These are phyloP conservation scores for Diphasiastrum complanatum DNA, from an alignment of 83 land plant species.

Conservation along the genomic window DNA sequence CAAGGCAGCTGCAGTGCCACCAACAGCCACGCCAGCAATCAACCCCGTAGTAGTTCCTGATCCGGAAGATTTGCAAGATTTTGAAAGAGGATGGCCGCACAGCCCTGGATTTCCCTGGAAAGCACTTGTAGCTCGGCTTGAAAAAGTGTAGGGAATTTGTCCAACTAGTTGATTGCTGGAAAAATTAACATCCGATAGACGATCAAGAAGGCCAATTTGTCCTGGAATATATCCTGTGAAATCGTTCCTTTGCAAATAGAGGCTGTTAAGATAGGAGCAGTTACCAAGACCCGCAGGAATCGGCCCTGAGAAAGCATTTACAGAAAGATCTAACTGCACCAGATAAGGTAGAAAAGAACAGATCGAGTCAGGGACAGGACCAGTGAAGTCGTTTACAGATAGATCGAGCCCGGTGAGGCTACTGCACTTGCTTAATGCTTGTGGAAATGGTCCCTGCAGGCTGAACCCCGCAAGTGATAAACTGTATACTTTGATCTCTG, in stretches of 20 bases:
- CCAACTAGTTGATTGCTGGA: slow-evolving; percentile 22
- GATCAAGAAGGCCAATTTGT: slow-evolving; percentile 8
- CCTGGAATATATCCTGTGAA: slow-evolving; percentile 19
- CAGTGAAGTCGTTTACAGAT: slow-evolving; percentile 24
- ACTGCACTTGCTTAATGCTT: slow-evolving; percentile 13
- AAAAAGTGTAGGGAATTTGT: slow-evolving; percentile 7
- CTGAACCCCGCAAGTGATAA: slow-evolving; percentile 14
- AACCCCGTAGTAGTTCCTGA: neutral
- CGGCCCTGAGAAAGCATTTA: slow-evolving; percentile 17
- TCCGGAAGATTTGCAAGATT: neutral
- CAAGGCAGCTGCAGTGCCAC: slow-evolving; percentile 5
- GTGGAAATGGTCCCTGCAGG: slow-evolving; percentile 24
- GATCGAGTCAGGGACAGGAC: slow-evolving; percentile 17
- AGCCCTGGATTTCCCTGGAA: slow-evolving; percentile 25
- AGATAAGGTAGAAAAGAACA: slow-evolving; percentile 18
- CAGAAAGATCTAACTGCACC: slow-evolving; percentile 20
- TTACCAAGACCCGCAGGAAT: slow-evolving; percentile 13
- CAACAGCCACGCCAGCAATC: slow-evolving; percentile 13
- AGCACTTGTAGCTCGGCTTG: slow-evolving; percentile 2
- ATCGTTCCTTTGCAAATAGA: slow-evolving; percentile 10
- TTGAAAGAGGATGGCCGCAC: slow-evolving; percentile 24
- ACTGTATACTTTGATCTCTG: slow-evolving; percentile 19
- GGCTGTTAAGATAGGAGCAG: slow-evolving; percentile 15
- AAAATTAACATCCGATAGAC: slow-evolving; percentile 16
- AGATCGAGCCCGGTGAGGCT: slow-evolving; percentile 21